Percentiles rank a stretch among this genome's conserved stretches.
phyloP scores from a whole-genome alignment of 2,329 filamentous ascomycete genomes.

The Escovopsis sp. region DNA sequence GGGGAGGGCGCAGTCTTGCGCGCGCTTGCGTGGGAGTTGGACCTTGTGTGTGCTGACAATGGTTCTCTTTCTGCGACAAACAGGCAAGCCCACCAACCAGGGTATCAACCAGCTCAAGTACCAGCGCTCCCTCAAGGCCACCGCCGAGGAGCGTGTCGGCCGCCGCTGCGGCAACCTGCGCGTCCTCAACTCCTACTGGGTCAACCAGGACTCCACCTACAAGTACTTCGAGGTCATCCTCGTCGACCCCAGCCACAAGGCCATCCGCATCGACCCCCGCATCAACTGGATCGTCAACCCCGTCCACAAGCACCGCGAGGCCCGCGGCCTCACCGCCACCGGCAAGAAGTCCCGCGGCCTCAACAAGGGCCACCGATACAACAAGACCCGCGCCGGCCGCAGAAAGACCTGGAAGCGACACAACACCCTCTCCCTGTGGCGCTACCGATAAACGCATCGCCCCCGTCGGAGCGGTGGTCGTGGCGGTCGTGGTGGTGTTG shows the following conservation, averaged over 20 bases:
- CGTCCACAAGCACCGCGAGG: conserved; percentile 99
- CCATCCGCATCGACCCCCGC: conserved; percentile 94
- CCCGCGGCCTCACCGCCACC: conserved; percentile 89
- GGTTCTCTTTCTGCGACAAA: conserved; percentile 9
- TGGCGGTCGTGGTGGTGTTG: neutral
- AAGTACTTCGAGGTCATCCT: conserved; percentile 99
- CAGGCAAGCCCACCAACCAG: conserved; percentile 99
- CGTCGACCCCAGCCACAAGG: conserved; percentile 99
- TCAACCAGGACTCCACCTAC: conserved; percentile 99
- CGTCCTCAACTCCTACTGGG: conserved; percentile 99
- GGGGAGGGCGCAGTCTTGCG: too few species aligned
- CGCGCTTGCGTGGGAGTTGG: neutral
- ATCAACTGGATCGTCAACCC: conserved; percentile 99
- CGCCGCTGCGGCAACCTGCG: conserved; percentile 97
- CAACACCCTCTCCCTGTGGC: conserved; percentile 98
- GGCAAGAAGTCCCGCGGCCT: conserved; percentile 99
- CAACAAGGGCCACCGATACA: conserved; percentile 98
- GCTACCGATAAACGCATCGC: conserved; percentile 61
- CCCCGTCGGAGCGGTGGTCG: neutral
- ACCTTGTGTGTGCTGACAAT: neutral
- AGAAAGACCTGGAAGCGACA: conserved; percentile 99
- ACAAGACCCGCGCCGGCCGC: conserved; percentile 92
- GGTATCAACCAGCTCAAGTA: conserved; percentile 99
- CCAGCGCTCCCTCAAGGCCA: conserved; percentile 95
- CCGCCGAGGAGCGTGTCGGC: conserved; percentile 98